Base-by-base conservation (phyloP, 352 stramenopile genomes). In the Pythium scleroteichum region DNA sequence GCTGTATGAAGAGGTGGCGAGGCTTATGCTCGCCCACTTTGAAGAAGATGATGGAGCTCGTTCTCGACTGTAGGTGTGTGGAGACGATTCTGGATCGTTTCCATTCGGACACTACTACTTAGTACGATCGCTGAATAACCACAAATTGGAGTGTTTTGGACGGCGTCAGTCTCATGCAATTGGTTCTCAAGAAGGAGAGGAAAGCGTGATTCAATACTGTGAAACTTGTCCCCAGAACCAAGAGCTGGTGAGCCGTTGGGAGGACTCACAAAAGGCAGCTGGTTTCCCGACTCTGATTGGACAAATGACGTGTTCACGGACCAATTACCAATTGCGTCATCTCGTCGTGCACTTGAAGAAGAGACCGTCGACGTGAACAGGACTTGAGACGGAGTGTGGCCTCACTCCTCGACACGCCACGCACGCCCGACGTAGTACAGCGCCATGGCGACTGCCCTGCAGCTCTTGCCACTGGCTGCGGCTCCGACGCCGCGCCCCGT, bases 1-100 rank as follows among this genome's bases (percentile, higher is more conserved):
- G 13, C 51, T 76, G 39, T 76, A 76, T 47, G 64, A 66, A 41
- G 59, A 76, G 20, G 63, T 76, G 29, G 69, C 61, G 8, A 38
- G 32, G 2, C 44, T 69, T 42, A 61, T 69, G 33, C 24, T 44
- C 4, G 40, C 10, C 4, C 62, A 69, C 32, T 69, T 60, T 51
- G 40, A 42, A 2, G 58, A 65, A n/a, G 16, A 33, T n/a, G 22
- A 13, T 6, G 46, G 50, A 16, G 20, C 1, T 16, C 6, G 13
- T 22, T 57, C 56, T 33, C 46, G 47, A 29, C 33, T 64, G 45
- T 64, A 50, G 16, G 10, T 44, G 38, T n/a, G 17, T 20, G 17
- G 13, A 4, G 16, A 20, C 16, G 6, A n/a, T 20, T 20, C 17
- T 44, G 38, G 38, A n/a, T n/a, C n/a, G n/a, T n/a, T n/a, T n/a